Base-by-base conservation (phyloP, 768 basidiomycete species). In the Rickenella mellea region DNA sequence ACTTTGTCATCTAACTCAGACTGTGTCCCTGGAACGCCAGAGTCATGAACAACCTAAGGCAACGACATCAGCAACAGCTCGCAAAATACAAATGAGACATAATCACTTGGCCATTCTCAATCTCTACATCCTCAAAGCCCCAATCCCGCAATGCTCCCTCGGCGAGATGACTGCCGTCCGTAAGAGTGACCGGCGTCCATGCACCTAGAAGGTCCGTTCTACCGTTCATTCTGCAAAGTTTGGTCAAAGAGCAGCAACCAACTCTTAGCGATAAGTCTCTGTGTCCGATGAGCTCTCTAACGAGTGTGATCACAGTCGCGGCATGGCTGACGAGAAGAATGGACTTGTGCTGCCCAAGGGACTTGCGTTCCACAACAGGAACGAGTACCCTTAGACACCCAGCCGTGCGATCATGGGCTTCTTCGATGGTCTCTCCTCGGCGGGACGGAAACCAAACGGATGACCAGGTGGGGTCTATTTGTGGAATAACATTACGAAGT, bases 61-160 rank as follows among this genome's bases (percentile, higher is more conserved):
- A 39, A 21, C 24, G 45, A 36, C 29, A 42, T 32, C 33, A 46
- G 40, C 12, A 19, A 26, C 17, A 32, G 6, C 21, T 11, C 26
- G n/a, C 36, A 21, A 44, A 31, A 35, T 26, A 24, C 21, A 28
- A 14, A 38, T 4, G 25, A 36, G 15, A 27, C 15, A 17, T 24
- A 57, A 69, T 25, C 31, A 82, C 84, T 68, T 78, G 66, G 32
- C 83, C 83, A 45, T 73, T 61, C 5, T 67, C 65, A 20, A 80
- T 69, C 52, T 70, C 60, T 7, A 84, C 70, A 56, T 89, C 78
- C 50, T 85, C 80, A 47, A 90, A 78, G 11, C 88, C 88, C 88
- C 88, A 90, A 37, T 83, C 81, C 48, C 84, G 67, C 40, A 71
- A 64, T 2, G 71, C 50, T 1, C 79, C 81, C 2, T 73, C 75